Conservation (phyloP, 768 basidiomycete genomes). For the Harrya chromipes region DNA sequence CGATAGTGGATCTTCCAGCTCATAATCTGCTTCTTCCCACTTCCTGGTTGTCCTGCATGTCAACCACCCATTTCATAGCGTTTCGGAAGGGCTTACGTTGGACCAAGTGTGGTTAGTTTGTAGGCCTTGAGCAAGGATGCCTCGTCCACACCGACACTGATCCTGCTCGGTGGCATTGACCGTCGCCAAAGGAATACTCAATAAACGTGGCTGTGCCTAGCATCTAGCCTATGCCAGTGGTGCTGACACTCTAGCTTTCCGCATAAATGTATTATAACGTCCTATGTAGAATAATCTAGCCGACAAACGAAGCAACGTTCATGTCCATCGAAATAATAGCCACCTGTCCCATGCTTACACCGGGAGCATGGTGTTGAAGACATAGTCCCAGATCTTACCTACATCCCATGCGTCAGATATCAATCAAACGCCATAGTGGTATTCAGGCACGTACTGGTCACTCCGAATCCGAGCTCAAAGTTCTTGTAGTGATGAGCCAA, state of each 20-base stretch:
- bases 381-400: constrained; percentile 93
- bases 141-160: constrained; percentile 75
- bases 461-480: constrained; percentile 95
- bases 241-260: too few species aligned
- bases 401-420: constrained; percentile 3
- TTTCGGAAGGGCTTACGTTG: constrained; percentile 51
- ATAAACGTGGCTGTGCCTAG: constrained; percentile 15
- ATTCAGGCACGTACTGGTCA: constrained; percentile 63
- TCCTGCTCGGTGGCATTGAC: constrained; percentile 40
- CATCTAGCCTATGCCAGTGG: too few species aligned
- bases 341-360: constrained; percentile 37
- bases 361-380: constrained; percentile 80
- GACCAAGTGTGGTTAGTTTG: constrained; percentile 71
- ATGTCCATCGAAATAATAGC: constrained; percentile 2
- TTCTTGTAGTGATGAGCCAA: constrained; percentile 98
- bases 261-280: constrained; percentile 7
- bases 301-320: constrained; percentile 8
- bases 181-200: not conserved
- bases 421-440: not conserved
- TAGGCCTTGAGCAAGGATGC: constrained; percentile 85
- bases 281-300: constrained; percentile 8
- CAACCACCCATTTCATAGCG: not conserved
- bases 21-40: constrained; percentile 92
- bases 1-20: constrained; percentile 72
- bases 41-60: constrained; percentile 41